Conservation (phyloP, 495 filamentous ascomycete genomes). For the Neurospora sp. region DNA sequence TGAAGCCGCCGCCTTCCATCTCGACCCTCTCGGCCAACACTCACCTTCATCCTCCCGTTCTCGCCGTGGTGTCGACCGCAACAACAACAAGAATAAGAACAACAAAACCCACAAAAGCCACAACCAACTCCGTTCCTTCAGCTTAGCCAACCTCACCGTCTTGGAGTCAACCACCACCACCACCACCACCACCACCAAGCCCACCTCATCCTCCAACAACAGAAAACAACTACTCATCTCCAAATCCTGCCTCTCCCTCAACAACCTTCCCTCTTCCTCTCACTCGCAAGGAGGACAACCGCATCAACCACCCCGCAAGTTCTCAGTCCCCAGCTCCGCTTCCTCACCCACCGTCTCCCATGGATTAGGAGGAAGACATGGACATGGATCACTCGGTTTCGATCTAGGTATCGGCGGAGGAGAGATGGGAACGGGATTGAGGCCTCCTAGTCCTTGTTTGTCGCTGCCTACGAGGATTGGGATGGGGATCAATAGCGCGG, state of each 20-base stretch:
- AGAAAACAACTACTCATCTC: not conserved
- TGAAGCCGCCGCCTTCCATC: constrained; percentile 29
- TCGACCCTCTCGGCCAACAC: constrained; percentile 15
- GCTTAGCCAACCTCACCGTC: not conserved
- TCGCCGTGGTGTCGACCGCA: not conserved
- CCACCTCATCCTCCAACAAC: not conserved
- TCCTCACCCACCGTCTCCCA: not conserved
- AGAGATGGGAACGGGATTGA: not conserved
- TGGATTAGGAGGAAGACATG: not conserved
- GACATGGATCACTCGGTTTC: not conserved
- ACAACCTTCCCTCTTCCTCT: not conserved
- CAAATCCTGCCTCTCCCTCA: not conserved
- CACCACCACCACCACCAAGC: not conserved
- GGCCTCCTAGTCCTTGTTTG: not conserved
- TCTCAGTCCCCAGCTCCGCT: not conserved
- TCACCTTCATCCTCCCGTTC: not conserved
- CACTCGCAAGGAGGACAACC: not conserved
- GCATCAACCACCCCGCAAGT: not conserved
- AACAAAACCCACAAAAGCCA: not conserved
- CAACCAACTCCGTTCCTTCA: not conserved
- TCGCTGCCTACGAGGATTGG: not conserved
- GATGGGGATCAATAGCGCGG: not conserved
- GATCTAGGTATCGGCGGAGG: not conserved
- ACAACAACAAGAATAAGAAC: not conserved
- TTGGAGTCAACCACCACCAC: not conserved